A percentile compares a stretch with the other conserved stretches of the same genome.
These are phyloP conservation scores for Ophiocordyceps sinensis DNA, from an alignment of 2,329 filamentous ascomycete species.

Conservation along the genomic window DNA sequence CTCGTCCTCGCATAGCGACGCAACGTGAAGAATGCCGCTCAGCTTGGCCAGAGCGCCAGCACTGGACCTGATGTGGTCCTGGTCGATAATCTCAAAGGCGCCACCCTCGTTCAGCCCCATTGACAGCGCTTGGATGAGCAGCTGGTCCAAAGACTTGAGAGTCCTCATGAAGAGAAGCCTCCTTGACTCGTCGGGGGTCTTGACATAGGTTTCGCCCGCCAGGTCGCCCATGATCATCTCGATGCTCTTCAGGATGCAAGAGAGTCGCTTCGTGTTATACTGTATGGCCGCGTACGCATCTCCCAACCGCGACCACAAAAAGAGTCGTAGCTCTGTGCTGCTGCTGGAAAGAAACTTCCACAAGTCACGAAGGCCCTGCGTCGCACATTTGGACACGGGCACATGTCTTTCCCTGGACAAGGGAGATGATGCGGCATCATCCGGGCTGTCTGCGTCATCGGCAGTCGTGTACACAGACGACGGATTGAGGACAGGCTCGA, in stretches of 20 bases:
- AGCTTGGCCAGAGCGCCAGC: constrained; percentile 58
- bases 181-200: constrained; percentile 48
- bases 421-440: constrained; percentile 7
- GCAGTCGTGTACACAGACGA: constrained; percentile 32
- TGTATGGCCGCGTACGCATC: constrained; percentile 78
- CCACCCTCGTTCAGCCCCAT: constrained; percentile 51
- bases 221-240: constrained; percentile 60
- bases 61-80: constrained; percentile 59
- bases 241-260: constrained; percentile 72
- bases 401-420: constrained; percentile 4
- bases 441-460: constrained; percentile 4
- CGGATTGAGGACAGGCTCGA: constrained; percentile 83
- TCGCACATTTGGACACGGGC: constrained; percentile 36
- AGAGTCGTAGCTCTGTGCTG: constrained; percentile 68
- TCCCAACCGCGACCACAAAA: constrained; percentile 81
- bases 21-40: constrained; percentile 61
- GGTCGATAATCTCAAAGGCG: constrained; percentile 74
- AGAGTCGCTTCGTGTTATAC: constrained; percentile 77
- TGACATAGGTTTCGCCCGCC: constrained; percentile 46
- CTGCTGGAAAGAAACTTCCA: constrained; percentile 73
- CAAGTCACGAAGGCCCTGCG: constrained; percentile 56
- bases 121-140: constrained; percentile 57
- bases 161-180: constrained; percentile 58
- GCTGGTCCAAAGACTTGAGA: constrained; percentile 64
- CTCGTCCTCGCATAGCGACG: constrained; percentile 72